phyloP scores from a whole-genome alignment of 2,329 filamentous ascomycete species.

The Hirsutella rhossiliensis region DNA sequence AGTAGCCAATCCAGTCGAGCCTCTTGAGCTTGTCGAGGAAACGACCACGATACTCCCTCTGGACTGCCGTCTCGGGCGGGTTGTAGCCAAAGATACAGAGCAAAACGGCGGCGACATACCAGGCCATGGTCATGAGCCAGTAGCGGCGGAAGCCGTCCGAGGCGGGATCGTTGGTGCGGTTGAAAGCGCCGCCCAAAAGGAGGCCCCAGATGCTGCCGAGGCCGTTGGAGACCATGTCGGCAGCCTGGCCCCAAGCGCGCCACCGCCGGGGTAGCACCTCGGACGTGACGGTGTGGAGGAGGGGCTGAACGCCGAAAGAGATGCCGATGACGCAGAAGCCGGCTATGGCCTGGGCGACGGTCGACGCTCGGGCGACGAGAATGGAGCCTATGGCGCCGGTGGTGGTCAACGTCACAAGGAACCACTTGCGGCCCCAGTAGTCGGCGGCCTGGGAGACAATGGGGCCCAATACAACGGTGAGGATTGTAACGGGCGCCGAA shows the following conservation, averaged over 20 bases:
- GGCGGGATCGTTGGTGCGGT: constrained; percentile 13
- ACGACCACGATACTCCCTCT: constrained; percentile 12
- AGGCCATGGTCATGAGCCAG: constrained; percentile 17
- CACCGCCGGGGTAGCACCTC: constrained; percentile 26
- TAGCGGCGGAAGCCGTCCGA: constrained; percentile 22
- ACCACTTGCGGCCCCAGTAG: constrained; percentile 29
- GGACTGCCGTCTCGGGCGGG: constrained; percentile 15
- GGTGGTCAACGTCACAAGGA: constrained; percentile 22
- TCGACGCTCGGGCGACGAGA: constrained; percentile 21
- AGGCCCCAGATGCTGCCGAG: constrained; percentile 14
- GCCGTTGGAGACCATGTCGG: not conserved
- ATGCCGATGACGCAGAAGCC: constrained; percentile 23
- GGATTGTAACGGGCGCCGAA: constrained; percentile 7
- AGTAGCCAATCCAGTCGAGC: constrained; percentile 27
- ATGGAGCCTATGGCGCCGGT: constrained; percentile 21
- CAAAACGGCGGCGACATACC: constrained; percentile 13
- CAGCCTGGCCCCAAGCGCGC: constrained; percentile 8
- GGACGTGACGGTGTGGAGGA: constrained; percentile 25
- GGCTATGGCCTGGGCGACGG: constrained; percentile 23
- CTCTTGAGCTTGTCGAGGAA: constrained; percentile 18
- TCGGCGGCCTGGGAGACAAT: constrained; percentile 26
- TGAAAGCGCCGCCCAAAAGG: constrained; percentile 21
- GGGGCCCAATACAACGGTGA: constrained; percentile 18
- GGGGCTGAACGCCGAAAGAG: constrained; percentile 23
- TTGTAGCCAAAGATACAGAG: constrained; percentile 19